These are phyloP conservation scores for Apiotrichum gracile DNA, from an alignment of 1,284 basidiomycete species.

Conservation along the genomic window DNA sequence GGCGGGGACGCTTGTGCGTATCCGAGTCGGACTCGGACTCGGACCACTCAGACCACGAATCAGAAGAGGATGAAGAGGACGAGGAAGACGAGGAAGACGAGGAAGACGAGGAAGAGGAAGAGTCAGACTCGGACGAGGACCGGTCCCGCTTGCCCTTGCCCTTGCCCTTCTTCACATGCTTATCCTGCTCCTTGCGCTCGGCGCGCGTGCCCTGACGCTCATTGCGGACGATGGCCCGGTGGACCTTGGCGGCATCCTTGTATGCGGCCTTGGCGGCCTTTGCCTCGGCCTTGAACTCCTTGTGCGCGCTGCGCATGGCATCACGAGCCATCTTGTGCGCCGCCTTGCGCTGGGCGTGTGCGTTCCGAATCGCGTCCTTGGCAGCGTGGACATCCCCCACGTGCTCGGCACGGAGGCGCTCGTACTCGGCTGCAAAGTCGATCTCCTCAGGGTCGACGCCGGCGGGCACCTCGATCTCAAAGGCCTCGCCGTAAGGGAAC, in stretches of 20 bases:
- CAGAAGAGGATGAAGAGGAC: not conserved
- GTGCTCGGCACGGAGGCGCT: not conserved
- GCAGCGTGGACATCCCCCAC: not conserved
- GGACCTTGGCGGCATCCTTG: not conserved
- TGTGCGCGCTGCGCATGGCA: not conserved
- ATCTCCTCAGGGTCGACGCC: slow-evolving; percentile 1
- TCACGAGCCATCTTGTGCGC: not conserved
- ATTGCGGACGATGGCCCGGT: not conserved
- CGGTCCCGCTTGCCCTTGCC: not conserved
- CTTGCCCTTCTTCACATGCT: not conserved
- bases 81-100: not conserved
- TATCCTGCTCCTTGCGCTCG: not conserved
- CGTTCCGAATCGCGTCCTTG: no score
- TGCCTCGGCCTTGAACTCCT: not conserved
- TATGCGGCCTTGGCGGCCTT: not conserved
- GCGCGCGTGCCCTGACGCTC: not conserved
- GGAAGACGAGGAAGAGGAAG: not conserved
- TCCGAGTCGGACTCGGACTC: not conserved
- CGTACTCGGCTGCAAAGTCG: slow-evolving; percentile 4
- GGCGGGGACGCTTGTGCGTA: no score
- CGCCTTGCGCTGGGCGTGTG: no score
- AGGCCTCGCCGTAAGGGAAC: not conserved
- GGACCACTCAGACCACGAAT: no score
- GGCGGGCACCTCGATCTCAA: slow-evolving; percentile 3
- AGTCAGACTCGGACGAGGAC: not conserved